Base-by-base conservation (phyloP, 192 early-diverging fungal genomes). In the Umbelopsis ramanniana region DNA sequence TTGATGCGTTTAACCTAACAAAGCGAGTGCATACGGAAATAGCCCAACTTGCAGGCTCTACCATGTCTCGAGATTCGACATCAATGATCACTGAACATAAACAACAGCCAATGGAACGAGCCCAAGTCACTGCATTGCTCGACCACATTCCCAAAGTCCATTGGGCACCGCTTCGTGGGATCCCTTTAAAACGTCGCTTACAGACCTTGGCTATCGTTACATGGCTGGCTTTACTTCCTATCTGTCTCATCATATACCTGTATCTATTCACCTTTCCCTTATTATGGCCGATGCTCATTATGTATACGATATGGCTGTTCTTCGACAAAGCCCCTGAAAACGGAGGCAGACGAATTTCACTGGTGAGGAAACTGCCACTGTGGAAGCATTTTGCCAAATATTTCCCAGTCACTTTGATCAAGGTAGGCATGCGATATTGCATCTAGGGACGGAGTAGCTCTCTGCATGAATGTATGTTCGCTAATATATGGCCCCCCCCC, bases 351-450 rank as follows among this genome's bases (percentile, higher is more conserved):
- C 80, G 84, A 7, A 77, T 89, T 35, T 38, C 82, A 35, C 73
- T 72, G 52, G 52, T 89, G 21, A 78, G 88, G 14, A 79, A 80
- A 33, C 81, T 86, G 70, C 57, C 66, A 15, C 50, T 91, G 35
- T 98, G 97, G 95, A 76, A 76, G 21, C 92, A 93, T 77, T 89
- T 94, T 68, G 85, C 85, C 46, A 88, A 89, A 46, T 96, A 93
- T 72, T 97, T 95, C 71, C 94, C 94, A 15, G 87, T 91, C 24
- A 78, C 81, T 4, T 81, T 97, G 46, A 80, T 93, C 63, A 94
- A 94, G 82, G 87, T 84, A 80, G 66, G 3, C 4, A 40, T 40
- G 38, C 38, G 3, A 40, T 40, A 8, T 40, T 8, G 38, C 4
- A 40, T 40, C 38, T 40, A 40, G n/a, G n/a, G n/a, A n/a, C n/a